These are phyloP conservation scores for Cymbopogon citratus DNA, from an alignment of 176 grass and related monocot species.

Conservation along the genomic window DNA sequence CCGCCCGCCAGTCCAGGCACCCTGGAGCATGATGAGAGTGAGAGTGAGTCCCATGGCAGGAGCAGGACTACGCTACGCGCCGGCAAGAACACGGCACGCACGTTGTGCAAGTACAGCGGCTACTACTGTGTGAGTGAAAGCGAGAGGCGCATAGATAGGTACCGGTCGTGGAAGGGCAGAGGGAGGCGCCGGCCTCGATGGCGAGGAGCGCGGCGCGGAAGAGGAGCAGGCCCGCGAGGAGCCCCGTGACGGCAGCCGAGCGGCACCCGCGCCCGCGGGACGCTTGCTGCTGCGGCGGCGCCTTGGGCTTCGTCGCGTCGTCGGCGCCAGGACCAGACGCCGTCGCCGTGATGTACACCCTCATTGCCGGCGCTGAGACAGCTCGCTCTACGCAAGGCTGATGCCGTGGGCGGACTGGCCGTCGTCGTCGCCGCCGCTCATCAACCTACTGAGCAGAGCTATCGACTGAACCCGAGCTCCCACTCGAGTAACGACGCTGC, in stretches of 20 bases:
- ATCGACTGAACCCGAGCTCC: background rate
- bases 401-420: background rate
- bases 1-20: slow-evolving; percentile 66
- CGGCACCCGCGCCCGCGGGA: slow-evolving; percentile 48
- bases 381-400: background rate
- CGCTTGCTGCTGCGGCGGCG: background rate
- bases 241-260: slow-evolving; percentile 40
- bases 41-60: background rate
- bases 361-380: slow-evolving; percentile 23
- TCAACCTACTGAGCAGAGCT: background rate
- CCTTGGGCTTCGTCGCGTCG: slow-evolving; percentile 27
- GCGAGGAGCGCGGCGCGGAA: slow-evolving; percentile 70
- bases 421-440: slow-evolving; percentile 2
- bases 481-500: background rate
- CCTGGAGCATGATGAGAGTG: slow-evolving; percentile 15
- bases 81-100: background rate
- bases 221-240: slow-evolving; percentile 74
- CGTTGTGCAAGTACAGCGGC: background rate
- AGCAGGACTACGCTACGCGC: background rate
- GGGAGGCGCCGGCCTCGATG: slow-evolving; percentile 67
- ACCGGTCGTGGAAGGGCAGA: slow-evolving; percentile 58
- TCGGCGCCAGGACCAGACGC: background rate
- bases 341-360: slow-evolving; percentile 43
- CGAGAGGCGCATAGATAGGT: too few relatives aligned
- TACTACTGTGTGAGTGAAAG: background rate